A percentile compares a stretch with the other conserved stretches of the same genome.
phyloP scores from a whole-genome alignment of 225 moss, liverwort and hornwort species.

The Physcomitrellopsis africana region DNA sequence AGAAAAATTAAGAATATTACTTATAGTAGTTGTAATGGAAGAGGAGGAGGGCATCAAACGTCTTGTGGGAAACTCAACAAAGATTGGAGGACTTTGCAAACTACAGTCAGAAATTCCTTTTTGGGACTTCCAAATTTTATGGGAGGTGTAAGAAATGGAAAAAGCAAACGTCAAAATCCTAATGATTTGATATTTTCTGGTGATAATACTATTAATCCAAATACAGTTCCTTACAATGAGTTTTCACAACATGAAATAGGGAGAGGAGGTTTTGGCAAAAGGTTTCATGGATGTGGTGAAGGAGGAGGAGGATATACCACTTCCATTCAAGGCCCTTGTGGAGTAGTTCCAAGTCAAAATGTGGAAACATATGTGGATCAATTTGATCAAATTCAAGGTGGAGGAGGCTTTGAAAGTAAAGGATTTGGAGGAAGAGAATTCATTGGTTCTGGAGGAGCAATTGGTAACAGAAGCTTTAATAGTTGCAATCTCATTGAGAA shows the following conservation, averaged over 20 bases:
- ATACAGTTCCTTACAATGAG: conserved; percentile 53
- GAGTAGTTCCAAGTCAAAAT: conserved; percentile 13
- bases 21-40: not conserved
- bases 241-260: conserved; percentile 6
- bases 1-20: conserved; percentile 39
- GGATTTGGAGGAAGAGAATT: conserved; percentile 43
- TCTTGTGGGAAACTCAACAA: conserved; percentile 13
- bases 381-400: conserved; percentile 51
- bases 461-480: conserved; percentile 5
- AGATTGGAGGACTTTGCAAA: conserved; percentile 27
- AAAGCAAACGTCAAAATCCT: conserved; percentile 33
- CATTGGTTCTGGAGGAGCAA: conserved; percentile 11
- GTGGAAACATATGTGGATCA: conserved; percentile 46
- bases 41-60: conserved; percentile 27
- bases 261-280: conserved; percentile 30
- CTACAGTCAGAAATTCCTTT: not conserved
- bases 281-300: conserved; percentile 26
- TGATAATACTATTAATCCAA: conserved; percentile 45
- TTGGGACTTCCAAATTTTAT: conserved; percentile 17
- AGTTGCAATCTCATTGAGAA: conserved; percentile 7
- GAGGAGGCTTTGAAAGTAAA: conserved; percentile 36
- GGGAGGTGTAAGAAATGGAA: conserved; percentile 21
- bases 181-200: conserved; percentile 17
- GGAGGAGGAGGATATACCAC: conserved; percentile 17
- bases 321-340: conserved; percentile 30